Conservation (phyloP, 2,329 filamentous ascomycete species). For the Colletotrichum trifolii region DNA sequence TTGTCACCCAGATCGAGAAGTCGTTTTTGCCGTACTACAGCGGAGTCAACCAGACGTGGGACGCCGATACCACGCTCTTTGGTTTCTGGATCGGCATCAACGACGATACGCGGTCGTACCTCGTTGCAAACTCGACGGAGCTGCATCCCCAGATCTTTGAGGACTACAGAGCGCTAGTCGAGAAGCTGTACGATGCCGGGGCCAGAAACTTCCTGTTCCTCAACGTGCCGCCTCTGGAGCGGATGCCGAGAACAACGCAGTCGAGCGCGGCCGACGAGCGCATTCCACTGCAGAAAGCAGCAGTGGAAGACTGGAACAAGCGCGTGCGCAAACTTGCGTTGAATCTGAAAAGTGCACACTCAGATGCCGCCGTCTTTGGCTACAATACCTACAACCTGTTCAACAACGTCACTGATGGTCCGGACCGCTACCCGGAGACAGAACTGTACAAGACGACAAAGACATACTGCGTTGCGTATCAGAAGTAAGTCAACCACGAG, state of each 20-base stretch:
- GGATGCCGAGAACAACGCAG: conserved; percentile 12
- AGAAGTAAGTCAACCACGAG: neutral
- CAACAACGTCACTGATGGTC: conserved; percentile 3
- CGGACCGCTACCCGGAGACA: neutral
- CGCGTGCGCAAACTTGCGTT: neutral
- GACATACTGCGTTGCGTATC: neutral
- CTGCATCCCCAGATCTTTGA: conserved; percentile 3
- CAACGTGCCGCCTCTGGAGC: conserved; percentile 60
- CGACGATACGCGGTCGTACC: conserved; percentile 58
- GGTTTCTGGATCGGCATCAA: conserved; percentile 68
- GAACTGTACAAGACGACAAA: conserved; percentile 4
- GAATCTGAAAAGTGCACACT: neutral
- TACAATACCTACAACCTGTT: conserved; percentile 20
- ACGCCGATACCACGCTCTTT: conserved; percentile 54
- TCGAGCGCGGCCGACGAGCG: conserved; percentile 1
- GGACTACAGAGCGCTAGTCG: neutral
- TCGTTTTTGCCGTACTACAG: conserved; percentile 50
- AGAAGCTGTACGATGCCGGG: conserved; percentile 60
- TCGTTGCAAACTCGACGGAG: neutral
- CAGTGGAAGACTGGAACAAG: conserved; percentile 17
- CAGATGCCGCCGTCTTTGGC: conserved; percentile 1
- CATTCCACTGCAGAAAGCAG: conserved; percentile 3
- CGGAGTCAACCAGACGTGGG: conserved; percentile 44
- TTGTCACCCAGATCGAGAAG: conserved; percentile 58
- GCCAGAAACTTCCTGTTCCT: conserved; percentile 64